Base-by-base conservation (phyloP, 208 protist genomes). In the Leishmania mexicana region DNA sequence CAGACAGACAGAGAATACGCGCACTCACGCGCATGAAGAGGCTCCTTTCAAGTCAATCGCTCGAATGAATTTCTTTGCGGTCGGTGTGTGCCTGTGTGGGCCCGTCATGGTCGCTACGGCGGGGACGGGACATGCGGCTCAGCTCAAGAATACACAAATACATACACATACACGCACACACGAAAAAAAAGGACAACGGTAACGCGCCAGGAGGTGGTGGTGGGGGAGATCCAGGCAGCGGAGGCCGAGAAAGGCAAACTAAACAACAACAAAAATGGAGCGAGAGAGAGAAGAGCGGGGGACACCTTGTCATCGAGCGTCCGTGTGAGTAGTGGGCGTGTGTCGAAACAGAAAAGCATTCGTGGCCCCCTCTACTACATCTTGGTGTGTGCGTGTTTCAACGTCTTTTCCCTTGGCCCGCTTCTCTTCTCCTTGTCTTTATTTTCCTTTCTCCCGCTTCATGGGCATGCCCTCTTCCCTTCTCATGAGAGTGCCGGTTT, bases 1-100 rank as follows among this genome's bases (percentile, higher is more conserved):
- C 76, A 89, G 28, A 28, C 8, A n/a, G 58, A 79, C 71, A 86
- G n/a, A n/a, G 8, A 8, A 19, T 17, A 19, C 15, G 64, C 64
- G 31, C 35, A 42, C 64, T 28, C 13, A 68, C 64, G 17, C 64
- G 15, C 60, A 28, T 65, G 54, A 28, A 65, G 35, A 21, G 31
- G 31, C 6, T 2, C 35, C 35, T 68, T 68, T 40, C 60, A 65
- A 28, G 28, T 38, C 58, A 35, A 13, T 21, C n/a, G 11, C 31
- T 28, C 31, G 58, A 21, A 8, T 65, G 58, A 28, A 65, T 15
- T 35, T 65, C 58, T 65, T 65, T 35, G 58, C n/a, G 28, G n/a
- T 65, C 28, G n/a, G 31, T 0, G 19, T 28, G 28, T 38, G 58
- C 28, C 7, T 15, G 64, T 28, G 64, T 42, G 35, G 3, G 42